Evolutionary conservation across 805 yeast species (phyloP).

Genomic region (Starmera pachycereana): DNA sequence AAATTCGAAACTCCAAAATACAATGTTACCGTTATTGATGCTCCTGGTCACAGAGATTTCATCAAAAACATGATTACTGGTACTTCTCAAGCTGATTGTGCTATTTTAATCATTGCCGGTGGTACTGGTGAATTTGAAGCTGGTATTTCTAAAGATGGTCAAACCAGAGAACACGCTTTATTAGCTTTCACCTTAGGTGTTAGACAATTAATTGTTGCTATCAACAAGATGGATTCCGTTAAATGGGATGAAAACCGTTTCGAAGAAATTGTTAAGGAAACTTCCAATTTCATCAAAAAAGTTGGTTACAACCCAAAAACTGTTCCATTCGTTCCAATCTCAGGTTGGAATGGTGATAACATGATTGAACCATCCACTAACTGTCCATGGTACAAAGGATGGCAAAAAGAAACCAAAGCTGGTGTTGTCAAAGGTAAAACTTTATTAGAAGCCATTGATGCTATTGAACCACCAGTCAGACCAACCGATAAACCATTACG

Average conservation of each 20-base stretch:
- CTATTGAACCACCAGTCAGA: conserved; percentile 77
- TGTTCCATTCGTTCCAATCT: conserved; percentile 85
- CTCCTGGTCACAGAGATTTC: conserved; percentile 96
- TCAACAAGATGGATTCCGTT: conserved; percentile 92
- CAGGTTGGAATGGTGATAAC: conserved; percentile 94
- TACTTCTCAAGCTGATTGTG: conserved; percentile 93
- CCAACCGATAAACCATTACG: conserved; percentile 87
- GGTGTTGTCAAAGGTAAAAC: conserved; percentile 76
- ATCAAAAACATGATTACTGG: conserved; percentile 94
- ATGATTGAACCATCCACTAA: conserved; percentile 75
- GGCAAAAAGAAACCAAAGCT: conserved; percentile 81
- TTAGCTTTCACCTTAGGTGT: conserved; percentile 88
- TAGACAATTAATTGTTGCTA: conserved; percentile 78
- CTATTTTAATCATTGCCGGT: conserved; percentile 84
- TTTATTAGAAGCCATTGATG: conserved; percentile 79
- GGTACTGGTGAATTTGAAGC: conserved; percentile 95
- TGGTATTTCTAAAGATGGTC: conserved; percentile 93
- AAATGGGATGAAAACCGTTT: conserved; percentile 77
- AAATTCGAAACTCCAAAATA: conserved; percentile 92
- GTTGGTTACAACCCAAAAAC: conserved; percentile 84
- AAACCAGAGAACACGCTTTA: conserved; percentile 92
- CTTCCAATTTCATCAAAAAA: conserved; percentile 77
- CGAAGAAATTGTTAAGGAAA: conserved; percentile 71
- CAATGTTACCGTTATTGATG: conserved; percentile 88
- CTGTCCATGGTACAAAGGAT: conserved; percentile 91